Base-by-base conservation (phyloP, 2,329 filamentous ascomycete genomes). In the Colletotrichum orbiculare region DNA sequence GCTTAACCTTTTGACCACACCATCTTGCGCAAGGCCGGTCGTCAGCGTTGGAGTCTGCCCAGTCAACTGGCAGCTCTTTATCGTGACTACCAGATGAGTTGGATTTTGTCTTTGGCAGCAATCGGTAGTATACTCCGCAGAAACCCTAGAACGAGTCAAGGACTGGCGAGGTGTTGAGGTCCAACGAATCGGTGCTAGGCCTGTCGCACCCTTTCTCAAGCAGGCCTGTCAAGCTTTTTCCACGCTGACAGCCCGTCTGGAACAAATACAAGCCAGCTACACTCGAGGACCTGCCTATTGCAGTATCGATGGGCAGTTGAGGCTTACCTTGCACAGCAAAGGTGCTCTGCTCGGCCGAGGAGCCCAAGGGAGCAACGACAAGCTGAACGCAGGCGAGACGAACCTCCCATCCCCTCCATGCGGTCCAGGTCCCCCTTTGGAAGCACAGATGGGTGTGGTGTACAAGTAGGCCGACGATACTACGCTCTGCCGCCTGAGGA, bases 291-390 rank as follows among this genome's bases (percentile, higher is more conserved):
- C 52, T 52, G 53, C 62, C 52, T 61, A 39, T 52, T 62, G 2
- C 13, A 50, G 52, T 12, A 55, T 56, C 25, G 52, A 56, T 47
- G 41, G 39, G 43, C 52, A 33, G 34, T 13, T 43, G 57, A 41
- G 46, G 58, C 57, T 65, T 52, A 64, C 55, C 9, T 25, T n/a
- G 34, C 43, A 33, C 48, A 48, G 45, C 46, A 48, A 54, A 65
- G n/a, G 57, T 64, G 37, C 60, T 33, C 8, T 41, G 37, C 11
- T 48, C 33, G 35, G 35, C 45, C 35, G 39, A 42, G 43, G 37
- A 41, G 25, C 25, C 25, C 25, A 39, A 9, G 54, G 54, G 34
- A 25, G 34, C 37, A 42, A 25, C 25, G 41, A 8, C 41, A 11
- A 15, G 42, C 41, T 42, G 55, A 33, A 33, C 25, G n/a, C 25